These are phyloP conservation scores for Argentina anserina DNA, from an alignment of 306 rosid species.

Conservation along the genomic window DNA sequence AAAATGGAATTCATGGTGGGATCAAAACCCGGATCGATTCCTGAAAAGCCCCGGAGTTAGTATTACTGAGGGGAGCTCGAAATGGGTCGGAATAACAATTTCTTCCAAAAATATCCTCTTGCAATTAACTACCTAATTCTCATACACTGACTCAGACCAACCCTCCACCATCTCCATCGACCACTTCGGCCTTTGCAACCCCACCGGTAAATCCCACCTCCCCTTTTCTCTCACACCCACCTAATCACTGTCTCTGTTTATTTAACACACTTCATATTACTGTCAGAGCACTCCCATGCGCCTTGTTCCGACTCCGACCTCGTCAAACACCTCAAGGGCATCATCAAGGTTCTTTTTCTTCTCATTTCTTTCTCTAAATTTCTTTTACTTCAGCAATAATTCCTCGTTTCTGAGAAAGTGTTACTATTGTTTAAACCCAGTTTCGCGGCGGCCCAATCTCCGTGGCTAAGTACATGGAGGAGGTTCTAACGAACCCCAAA, in stretches of 20 bases:
- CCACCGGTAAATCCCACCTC: conserved; percentile 26
- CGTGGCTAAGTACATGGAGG: conserved; percentile 90
- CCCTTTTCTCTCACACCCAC: background rate
- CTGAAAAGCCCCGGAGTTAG: too few relatives aligned
- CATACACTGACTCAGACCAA: conserved; percentile 21
- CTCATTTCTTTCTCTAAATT: background rate
- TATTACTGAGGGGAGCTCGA: too few relatives aligned
- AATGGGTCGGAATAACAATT: too few relatives aligned
- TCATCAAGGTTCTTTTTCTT: conserved; percentile 37
- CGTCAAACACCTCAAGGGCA: conserved; percentile 55
- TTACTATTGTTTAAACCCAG: too few relatives aligned
- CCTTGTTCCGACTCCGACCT: conserved; percentile 48
- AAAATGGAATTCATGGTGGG: too few relatives aligned
- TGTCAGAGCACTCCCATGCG: conserved; percentile 46
- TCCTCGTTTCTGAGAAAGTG: background rate
- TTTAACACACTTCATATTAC: background rate
- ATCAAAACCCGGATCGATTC: too few relatives aligned
- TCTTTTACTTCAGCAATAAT: background rate
- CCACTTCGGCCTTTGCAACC: conserved; percentile 46
- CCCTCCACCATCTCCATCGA: conserved; percentile 41
- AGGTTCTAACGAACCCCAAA: conserved; percentile 92
- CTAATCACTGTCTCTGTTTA: background rate
- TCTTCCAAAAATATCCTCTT: too few relatives aligned
- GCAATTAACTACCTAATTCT: conserved; percentile 34
- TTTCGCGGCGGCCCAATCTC: conserved; percentile 99